Base-by-base conservation (phyloP, 495 filamentous ascomycete genomes). In the Baudoinia panamericana region DNA sequence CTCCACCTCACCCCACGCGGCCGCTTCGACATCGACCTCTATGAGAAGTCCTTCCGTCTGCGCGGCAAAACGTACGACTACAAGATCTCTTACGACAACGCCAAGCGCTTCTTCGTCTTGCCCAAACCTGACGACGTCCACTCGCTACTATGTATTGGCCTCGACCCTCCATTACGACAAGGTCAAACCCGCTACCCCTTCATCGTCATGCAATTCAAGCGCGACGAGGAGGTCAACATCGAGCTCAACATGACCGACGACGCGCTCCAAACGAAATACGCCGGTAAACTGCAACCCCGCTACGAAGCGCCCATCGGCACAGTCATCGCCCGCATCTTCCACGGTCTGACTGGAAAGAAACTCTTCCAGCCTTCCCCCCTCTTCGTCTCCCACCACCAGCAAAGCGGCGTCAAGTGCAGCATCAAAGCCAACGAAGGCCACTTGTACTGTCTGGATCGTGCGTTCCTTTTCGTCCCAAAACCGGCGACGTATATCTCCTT, bases 31-130 rank as follows among this genome's bases (percentile, higher is more conserved):
- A 93, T 96, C 68, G 92, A 96, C 59, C 94, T 99, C 84, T 99
- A 96, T 71, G 92, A 96, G 58, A 75, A 76, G 1, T 96, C 92
- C 4, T 96, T 99, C 73, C 80, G 92, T 41, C 74, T 99, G 42
- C 88, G 92, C 35, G 92, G 92, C 36, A 96, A 96, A 63, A 99
- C 92, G 22, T 99, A 99, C 70, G 92, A 96, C 68, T 99, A 99
- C 74, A 99, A 99, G 70, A 94, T 99, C 46, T 84, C 93, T 63
- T 99, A 93, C 58, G 82, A 94, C 24, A 71, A 76, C 24, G 84
- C 95, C 66, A 99, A 99, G 67, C 96, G 96, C 62, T 96, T 96
- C 61, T 92, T 99, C 74, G 68, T 94, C 39, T 76, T 99, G 5
- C 92, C 92, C 4, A 99, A 96, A 65, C 87, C 90, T 7, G 92